Base-by-base conservation (phyloP, 2,329 filamentous ascomycete genomes). In the Colletotrichum karsti region DNA sequence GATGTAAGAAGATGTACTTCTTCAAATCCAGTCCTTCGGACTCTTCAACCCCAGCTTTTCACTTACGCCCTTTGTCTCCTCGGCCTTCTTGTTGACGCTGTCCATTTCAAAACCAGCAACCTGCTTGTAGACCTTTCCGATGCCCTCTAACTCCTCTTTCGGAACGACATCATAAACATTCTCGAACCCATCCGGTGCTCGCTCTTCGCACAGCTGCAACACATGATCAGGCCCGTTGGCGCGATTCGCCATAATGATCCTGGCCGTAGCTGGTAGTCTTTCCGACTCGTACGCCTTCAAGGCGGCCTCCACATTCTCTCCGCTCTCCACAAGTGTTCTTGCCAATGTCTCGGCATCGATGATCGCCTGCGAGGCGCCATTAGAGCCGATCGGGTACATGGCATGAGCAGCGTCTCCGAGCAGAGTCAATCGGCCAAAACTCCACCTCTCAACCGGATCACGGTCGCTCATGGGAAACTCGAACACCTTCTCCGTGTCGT, bases 321-420 rank as follows among this genome's bases (percentile, higher is more conserved):
- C 18, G 5, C 7, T 60, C 55, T 46, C 55, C 7, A 26, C 26
- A 12, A 65, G 55, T 22, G 24, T 20, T n/a, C 37, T 54, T 12
- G 46, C 55, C 46, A 65, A 37, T 24, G 55, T 54, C 46, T 60
- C 62, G 4, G 62, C 62, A 9, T 65, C 55, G 7, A 65, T 65
- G 13, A 65, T 60, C n/a, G 42, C 55, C 22, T 65, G 62, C 7
- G 55, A 65, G 7, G 68, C 68, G n/a, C 70, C 70, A 53, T 72
- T 71, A 7, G 70, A 69, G 15, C 70, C 71, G 48, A 71, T 71
- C 7, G 70, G 71, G 22, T 70, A 72, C 33, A 64, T 70, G 15
- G 71, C 67, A 15, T 72, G 70, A 7, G 67, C 71, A 18, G 71
- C 71, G 24, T 72, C 71, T 13, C 71, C 71, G 6, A 67, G 67